Evolutionary conservation across 2,329 filamentous ascomycete species (phyloP).

Genomic region (Claviceps spartinae): DNA sequence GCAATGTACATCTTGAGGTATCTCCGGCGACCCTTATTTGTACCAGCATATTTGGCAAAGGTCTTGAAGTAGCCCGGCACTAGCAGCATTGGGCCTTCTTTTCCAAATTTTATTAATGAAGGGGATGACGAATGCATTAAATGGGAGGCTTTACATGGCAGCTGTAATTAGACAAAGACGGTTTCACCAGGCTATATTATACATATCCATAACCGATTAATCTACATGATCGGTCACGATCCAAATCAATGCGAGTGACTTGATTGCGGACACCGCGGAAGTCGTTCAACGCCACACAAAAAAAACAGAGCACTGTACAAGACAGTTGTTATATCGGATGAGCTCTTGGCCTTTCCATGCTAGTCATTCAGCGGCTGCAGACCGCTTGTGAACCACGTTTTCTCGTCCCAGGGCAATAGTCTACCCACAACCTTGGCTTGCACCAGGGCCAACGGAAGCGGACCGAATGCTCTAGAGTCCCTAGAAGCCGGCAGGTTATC

Average conservation of each 20-base stretch:
- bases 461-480: conserved; percentile 78
- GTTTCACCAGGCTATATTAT: conserved; percentile 13
- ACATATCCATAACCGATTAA: conserved; percentile 3
- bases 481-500: conserved; percentile 76
- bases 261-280: background rate
- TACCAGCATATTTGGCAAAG: conserved; percentile 22
- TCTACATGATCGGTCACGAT: conserved; percentile 1
- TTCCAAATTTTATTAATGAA: conserved; percentile 5
- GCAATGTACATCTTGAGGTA: background rate
- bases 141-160: conserved; percentile 8
- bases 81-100: conserved; percentile 12
- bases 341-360: background rate
- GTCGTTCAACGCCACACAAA: background rate
- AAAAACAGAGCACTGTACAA: background rate
- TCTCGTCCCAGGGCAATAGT: conserved; percentile 37
- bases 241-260: background rate
- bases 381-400: conserved; percentile 34
- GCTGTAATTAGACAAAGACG: conserved; percentile 22
- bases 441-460: conserved; percentile 72
- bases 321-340: background rate
- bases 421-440: conserved; percentile 67
- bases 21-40: conserved; percentile 10
- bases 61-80: conserved; percentile 12
- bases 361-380: conserved; percentile 20
- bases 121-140: conserved; percentile 6